Conservation (phyloP, 495 filamentous ascomycete species). For the Penicillium chermesinum region DNA sequence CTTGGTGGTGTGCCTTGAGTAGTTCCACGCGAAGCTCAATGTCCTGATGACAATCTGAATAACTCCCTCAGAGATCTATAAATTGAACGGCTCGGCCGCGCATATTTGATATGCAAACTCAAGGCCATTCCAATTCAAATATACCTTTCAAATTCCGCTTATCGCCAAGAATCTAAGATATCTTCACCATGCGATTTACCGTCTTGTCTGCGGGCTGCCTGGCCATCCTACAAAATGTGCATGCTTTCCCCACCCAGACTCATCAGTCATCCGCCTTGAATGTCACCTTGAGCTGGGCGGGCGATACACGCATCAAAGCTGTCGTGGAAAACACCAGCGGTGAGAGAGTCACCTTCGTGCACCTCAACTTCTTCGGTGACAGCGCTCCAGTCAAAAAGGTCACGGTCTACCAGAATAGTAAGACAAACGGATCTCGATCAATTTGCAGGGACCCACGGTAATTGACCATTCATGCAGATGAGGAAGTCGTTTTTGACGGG, state of each 20-base stretch:
- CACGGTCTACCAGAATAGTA: constrained; percentile 48
- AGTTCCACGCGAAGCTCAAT: too few species aligned
- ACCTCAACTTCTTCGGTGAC: constrained; percentile 59
- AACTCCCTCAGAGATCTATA: too few species aligned
- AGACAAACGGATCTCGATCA: constrained; percentile 19
- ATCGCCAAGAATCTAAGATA: too few species aligned
- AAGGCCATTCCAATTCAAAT: too few species aligned
- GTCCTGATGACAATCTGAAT: too few species aligned
- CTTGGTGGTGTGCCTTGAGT: too few species aligned
- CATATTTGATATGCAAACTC: too few species aligned
- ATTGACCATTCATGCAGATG: constrained; percentile 28
- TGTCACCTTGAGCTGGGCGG: constrained; percentile 48
- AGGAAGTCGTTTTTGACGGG: constrained; percentile 51
- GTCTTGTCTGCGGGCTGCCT: too few species aligned
- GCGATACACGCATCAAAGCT: constrained; percentile 55
- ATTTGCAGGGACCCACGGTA: constrained; percentile 8
- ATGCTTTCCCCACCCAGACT: background rate
- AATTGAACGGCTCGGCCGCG: too few species aligned
- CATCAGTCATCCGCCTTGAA: constrained; percentile 41
- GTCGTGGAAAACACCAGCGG: constrained; percentile 56
- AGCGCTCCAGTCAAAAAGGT: constrained; percentile 57
- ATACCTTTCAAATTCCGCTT: too few species aligned
- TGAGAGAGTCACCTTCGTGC: constrained; percentile 52
- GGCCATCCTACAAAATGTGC: background rate
- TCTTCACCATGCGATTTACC: too few species aligned